Conservation (phyloP, 2,329 filamentous ascomycete genomes). For the Neonectria magnoliae region DNA sequence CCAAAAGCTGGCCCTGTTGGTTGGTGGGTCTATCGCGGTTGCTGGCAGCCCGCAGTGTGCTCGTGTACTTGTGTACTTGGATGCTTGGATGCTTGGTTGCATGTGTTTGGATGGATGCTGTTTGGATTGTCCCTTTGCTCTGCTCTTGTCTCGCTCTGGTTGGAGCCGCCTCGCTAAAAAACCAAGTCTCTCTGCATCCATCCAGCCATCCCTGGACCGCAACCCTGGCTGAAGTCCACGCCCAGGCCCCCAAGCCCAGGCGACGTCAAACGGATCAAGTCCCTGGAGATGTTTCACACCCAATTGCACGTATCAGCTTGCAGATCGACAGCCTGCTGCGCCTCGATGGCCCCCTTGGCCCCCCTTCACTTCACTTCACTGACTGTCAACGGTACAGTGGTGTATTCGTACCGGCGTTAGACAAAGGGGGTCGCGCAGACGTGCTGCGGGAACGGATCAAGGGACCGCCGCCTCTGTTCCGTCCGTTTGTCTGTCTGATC, state of each 20-base stretch:
- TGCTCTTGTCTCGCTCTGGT: not conserved
- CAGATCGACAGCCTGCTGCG: slow-evolving; percentile 38
- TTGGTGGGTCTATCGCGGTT: slow-evolving; percentile 26
- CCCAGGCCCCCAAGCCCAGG: slow-evolving; percentile 25
- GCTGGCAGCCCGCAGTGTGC: slow-evolving; percentile 2
- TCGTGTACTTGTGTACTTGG: not conserved
- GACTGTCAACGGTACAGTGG: slow-evolving; percentile 7
- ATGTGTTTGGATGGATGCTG: no score
- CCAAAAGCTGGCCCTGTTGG: slow-evolving; percentile 1
- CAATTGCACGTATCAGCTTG: slow-evolving; percentile 36
- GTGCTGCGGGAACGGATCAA: slow-evolving; percentile 26
- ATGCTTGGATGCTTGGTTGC: not conserved
- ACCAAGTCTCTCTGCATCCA: not conserved
- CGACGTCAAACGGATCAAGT: slow-evolving; percentile 31
- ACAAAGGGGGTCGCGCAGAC: slow-evolving; percentile 32
- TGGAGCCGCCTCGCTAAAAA: not conserved
- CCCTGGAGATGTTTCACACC: slow-evolving; percentile 38
- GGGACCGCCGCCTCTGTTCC: not conserved
- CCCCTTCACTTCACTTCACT: slow-evolving; percentile 4
- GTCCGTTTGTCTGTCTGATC: not conserved
- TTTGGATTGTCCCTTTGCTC: no score
- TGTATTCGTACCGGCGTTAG: slow-evolving; percentile 18
- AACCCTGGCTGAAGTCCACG: slow-evolving; percentile 35
- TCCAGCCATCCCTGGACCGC: slow-evolving; percentile 26
- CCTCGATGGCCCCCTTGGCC: slow-evolving; percentile 32